Base-by-base conservation (phyloP, 148 eudicot species). In the Arctostaphylos glauca region DNA sequence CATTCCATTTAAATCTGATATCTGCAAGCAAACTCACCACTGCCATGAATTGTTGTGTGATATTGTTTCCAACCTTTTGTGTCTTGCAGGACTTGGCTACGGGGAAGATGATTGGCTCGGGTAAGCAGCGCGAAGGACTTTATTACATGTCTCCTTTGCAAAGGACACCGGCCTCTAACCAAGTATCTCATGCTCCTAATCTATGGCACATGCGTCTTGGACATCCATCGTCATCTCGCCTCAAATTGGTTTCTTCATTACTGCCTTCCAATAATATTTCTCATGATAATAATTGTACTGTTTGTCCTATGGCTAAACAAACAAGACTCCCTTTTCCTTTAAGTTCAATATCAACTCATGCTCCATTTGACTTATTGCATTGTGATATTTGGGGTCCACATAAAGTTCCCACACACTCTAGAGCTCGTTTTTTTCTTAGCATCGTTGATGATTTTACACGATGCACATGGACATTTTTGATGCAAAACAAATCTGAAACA, bases 241-340 rank as follows among this genome's bases (percentile, higher is more conserved):
- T 74, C 5, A 74, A 48, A 74, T 47, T 74, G 9, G 54, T 12
- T 74, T 46, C 23, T 46, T 21, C 52, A 46, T 47, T 74, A 47
- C 47, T 74, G 54, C 16, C 54, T 49, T 74, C 9, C 2, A 46
- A 47, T 16, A 46, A 46, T 74, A 14, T 74, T 12, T 46, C 53
- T 9, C 47, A 9, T 7, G 54, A 74, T 47, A 74, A 74, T 74
- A 7, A 46, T 44, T 74, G 77, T 13, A 73, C 13, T 73, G 15
- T 73, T 73, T 73, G 76, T 73, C 76, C 50, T 46, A 38, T 73
- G 76, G 77, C 77, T 6, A 74, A 74, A 18, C 77, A 74, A 48
- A 74, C 54, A 1, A 2, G 74, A 74, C 5, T 74, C 9, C 54
- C 54, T 4, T 74, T 74, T 19, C 44, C 77, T 44, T 46, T 18